These are phyloP conservation scores for Phytophthora aleatoria DNA, from an alignment of 352 stramenopile species.

Conservation along the genomic window DNA sequence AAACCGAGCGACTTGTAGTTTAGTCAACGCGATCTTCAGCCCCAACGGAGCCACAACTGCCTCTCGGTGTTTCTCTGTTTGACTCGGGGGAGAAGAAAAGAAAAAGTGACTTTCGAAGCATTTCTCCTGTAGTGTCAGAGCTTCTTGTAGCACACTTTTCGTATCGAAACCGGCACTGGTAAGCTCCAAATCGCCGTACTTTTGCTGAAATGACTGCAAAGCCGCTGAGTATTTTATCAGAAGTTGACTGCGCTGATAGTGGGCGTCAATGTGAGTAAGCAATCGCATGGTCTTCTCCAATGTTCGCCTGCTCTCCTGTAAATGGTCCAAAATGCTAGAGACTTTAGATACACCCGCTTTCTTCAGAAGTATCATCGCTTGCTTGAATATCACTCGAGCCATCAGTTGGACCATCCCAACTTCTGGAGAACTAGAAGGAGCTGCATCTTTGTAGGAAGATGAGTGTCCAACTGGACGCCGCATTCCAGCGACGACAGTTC, in stretches of 20 bases:
- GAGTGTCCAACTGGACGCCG: slow-evolving; percentile 7
- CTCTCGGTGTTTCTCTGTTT: slow-evolving; percentile 19
- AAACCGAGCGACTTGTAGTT: slow-evolving; percentile 41
- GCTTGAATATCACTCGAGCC: slow-evolving; percentile 42
- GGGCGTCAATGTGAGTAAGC: slow-evolving; percentile 19
- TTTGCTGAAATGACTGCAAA: slow-evolving; percentile 14
- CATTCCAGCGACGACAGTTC: slow-evolving; percentile 20
- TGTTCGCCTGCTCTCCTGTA: slow-evolving; percentile 21
- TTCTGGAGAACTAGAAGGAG: slow-evolving; percentile 10
- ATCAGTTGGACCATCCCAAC: slow-evolving; percentile 32
- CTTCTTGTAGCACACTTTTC: slow-evolving; percentile 27
- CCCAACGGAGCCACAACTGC: slow-evolving; percentile 17
- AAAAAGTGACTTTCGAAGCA: slow-evolving; percentile 4
- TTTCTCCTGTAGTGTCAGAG: slow-evolving; percentile 13
- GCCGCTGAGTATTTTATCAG: slow-evolving; percentile 22
- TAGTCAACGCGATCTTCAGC: slow-evolving; percentile 40
- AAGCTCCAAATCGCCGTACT: neutral
- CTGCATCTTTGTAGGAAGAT: slow-evolving; percentile 1
- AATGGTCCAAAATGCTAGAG: slow-evolving; percentile 3
- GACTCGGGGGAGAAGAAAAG: neutral
- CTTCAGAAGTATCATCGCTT: slow-evolving; percentile 30
- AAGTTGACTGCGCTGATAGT: slow-evolving; percentile 21
- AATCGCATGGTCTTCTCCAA: slow-evolving; percentile 28
- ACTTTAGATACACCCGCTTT: slow-evolving; percentile 8
- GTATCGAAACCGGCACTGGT: slow-evolving; percentile 3